Conservation (phyloP, 371 early-diverging fungal genomes). For the Mortierella sp. region DNA sequence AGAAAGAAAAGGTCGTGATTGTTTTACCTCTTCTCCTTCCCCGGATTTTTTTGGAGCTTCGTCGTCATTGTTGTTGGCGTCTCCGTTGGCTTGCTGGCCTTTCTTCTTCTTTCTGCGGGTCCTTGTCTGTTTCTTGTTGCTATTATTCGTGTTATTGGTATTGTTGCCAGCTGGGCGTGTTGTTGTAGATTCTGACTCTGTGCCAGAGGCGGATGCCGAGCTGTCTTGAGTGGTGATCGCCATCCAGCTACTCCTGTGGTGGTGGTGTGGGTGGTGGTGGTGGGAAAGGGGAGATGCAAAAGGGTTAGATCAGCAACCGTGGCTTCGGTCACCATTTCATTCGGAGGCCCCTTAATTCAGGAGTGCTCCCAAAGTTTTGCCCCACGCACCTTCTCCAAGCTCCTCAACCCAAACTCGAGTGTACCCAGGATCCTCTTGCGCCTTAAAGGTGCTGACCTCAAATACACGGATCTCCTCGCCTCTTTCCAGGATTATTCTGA, state of each 20-base stretch:
- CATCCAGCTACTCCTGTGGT: conserved; percentile 10
- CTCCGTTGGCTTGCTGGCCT: conserved; percentile 11
- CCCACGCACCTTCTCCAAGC: too few relatives aligned
- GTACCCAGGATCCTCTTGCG: too few relatives aligned
- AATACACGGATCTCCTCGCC: too few relatives aligned
- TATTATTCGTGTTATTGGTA: conserved; percentile 5
- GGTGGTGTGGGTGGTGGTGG: too few relatives aligned
- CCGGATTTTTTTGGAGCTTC: conserved; percentile 6
- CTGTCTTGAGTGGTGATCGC: conserved; percentile 31
- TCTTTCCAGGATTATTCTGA: too few relatives aligned
- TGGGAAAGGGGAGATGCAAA: too few relatives aligned
- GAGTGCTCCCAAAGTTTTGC: too few relatives aligned
- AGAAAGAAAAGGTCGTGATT: background rate
- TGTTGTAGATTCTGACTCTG: conserved; percentile 30
- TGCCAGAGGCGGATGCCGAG: conserved; percentile 23
- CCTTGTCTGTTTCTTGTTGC: conserved; percentile 24
- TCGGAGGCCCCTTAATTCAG: too few relatives aligned
- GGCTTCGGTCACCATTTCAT: too few relatives aligned
- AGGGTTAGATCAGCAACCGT: too few relatives aligned
- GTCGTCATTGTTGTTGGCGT: background rate
- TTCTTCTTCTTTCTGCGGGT: conserved; percentile 50
- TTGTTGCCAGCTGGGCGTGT: conserved; percentile 1
- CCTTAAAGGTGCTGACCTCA: too few relatives aligned
- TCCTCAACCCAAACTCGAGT: too few relatives aligned
- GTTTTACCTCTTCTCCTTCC: conserved; percentile 21